These are phyloP conservation scores for Schizothecium vesticola DNA, from an alignment of 495 filamentous ascomycete genomes.

Conservation along the genomic window DNA sequence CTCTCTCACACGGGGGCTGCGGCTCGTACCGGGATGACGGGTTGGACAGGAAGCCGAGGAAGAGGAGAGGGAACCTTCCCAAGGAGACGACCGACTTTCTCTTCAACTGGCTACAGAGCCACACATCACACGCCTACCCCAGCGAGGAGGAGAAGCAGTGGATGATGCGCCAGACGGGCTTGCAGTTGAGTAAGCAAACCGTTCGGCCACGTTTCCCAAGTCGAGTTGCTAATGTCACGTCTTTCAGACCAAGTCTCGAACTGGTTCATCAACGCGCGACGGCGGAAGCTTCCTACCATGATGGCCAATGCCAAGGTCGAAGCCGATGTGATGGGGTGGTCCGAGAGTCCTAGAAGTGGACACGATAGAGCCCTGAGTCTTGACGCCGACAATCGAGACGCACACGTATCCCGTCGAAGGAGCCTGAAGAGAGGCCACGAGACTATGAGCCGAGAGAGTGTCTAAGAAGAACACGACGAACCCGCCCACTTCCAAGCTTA, in stretches of 20 bases:
- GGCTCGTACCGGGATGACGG: constrained; percentile 23
- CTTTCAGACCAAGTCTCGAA: constrained; percentile 68
- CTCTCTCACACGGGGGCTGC: constrained; percentile 27
- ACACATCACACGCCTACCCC: constrained; percentile 79
- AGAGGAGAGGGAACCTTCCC: constrained; percentile 70
- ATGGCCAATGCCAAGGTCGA: constrained; percentile 45
- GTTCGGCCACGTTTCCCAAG: background rate
- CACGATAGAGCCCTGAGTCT: background rate
- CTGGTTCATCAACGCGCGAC: constrained; percentile 91
- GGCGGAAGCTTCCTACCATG: constrained; percentile 67
- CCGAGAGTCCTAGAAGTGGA: background rate
- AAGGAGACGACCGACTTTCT: constrained; percentile 80
- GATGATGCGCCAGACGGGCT: constrained; percentile 66
- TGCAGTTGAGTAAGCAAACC: constrained; percentile 71
- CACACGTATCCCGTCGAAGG: background rate
- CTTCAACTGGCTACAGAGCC: constrained; percentile 71
- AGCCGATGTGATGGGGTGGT: constrained; percentile 26
- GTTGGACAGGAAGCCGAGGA: constrained; percentile 53
- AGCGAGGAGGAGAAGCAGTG: constrained; percentile 87
- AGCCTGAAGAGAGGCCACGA: background rate
- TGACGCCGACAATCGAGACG: background rate
- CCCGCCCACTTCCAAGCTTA: no score
- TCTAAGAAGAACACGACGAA: background rate
- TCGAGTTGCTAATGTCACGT: constrained; percentile 10
- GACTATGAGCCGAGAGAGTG: background rate